Evolutionary conservation across 257 asterid species (phyloP).

Genomic region (Fraxinus anomala): DNA sequence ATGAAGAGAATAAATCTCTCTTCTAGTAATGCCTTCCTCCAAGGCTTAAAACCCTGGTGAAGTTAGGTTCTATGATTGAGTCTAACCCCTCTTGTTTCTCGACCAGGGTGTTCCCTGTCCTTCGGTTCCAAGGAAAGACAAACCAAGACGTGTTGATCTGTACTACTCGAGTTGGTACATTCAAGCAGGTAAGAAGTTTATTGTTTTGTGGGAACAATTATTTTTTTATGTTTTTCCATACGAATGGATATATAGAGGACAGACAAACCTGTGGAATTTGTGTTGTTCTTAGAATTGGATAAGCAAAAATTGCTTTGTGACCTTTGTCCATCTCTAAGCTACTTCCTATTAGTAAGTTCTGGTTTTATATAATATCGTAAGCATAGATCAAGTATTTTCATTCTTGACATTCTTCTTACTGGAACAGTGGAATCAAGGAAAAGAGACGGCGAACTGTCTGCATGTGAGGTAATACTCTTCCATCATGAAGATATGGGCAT

Average conservation of each 20-base stretch:
- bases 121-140: conserved; percentile 68
- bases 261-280: not conserved
- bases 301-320: not conserved
- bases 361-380: not conserved
- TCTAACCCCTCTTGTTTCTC: conserved; percentile 21
- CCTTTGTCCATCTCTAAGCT: not conserved
- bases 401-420: not conserved
- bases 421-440: conserved; percentile 71
- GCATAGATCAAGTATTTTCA: not conserved
- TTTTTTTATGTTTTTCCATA: not conserved
- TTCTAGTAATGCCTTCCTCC: not conserved
- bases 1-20: not conserved
- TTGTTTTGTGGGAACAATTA: not conserved
- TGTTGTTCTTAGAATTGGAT: not conserved
- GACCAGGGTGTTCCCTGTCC: conserved; percentile 73
- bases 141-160: conserved; percentile 85
- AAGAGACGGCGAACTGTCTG: conserved; percentile 51
- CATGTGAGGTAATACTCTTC: conserved; percentile 84
- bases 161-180: conserved; percentile 92
- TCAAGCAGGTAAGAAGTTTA: conserved; percentile 60
- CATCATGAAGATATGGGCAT: conserved; percentile 97
- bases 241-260: not conserved
- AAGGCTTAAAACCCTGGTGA: not conserved
- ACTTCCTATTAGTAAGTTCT: not conserved
- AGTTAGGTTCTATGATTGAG: conserved; percentile 11